Percentiles rank a stretch among this genome's conserved stretches.
phyloP scores from a whole-genome alignment of 352 stramenopile species.

The Phytophthora constricta region DNA sequence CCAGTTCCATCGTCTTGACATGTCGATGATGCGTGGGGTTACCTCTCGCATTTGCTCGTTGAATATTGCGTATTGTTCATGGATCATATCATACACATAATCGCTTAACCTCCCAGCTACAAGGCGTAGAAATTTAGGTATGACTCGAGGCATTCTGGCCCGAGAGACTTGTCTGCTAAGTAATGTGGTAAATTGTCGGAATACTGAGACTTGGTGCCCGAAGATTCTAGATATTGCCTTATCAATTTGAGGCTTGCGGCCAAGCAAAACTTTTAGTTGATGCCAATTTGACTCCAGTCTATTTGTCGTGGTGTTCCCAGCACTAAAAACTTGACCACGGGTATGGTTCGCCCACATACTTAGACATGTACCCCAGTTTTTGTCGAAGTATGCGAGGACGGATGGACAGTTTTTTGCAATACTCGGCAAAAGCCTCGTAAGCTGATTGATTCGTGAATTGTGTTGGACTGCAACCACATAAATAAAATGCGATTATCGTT shows the following conservation, averaged over 20 bases:
- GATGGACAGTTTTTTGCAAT: not conserved
- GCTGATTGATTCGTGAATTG: not conserved
- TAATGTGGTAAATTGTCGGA: not conserved
- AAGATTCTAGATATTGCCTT: not conserved
- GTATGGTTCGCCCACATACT: not conserved
- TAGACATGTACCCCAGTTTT: not conserved
- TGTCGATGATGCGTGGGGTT: not conserved
- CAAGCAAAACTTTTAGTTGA: not conserved
- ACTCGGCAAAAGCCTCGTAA: not conserved
- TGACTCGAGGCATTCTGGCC: not conserved
- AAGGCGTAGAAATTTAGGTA: not conserved
- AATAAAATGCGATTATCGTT: no score
- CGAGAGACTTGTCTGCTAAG: not conserved
- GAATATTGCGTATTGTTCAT: not conserved
- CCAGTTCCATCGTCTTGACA: not conserved
- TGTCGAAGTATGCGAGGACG: not conserved
- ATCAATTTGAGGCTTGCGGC: not conserved
- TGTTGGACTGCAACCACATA: no score
- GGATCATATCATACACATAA: not conserved
- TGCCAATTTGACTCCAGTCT: not conserved
- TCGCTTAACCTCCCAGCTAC: not conserved
- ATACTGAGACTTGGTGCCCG: not conserved
- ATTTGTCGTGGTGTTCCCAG: not conserved
- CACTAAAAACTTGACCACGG: not conserved
- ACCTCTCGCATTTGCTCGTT: not conserved